phyloP scores from a whole-genome alignment of 2,329 filamentous ascomycete species.

The Epichloe sibirici region DNA sequence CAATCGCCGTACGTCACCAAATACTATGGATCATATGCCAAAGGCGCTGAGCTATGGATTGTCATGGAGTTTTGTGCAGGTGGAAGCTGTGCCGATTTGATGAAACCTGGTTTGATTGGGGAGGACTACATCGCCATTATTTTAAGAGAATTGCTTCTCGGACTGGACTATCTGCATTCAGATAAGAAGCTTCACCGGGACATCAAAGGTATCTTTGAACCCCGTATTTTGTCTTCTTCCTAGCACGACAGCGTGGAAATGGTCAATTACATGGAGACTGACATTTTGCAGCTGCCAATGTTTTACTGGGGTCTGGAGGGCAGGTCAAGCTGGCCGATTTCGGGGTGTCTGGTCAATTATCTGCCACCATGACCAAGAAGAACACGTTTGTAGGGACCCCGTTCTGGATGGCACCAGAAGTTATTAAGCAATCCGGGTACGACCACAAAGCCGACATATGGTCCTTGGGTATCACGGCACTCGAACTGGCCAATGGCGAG shows the following conservation, averaged over 20 bases:
- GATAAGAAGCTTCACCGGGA: conserved; percentile 96
- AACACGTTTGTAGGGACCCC: conserved; percentile 97
- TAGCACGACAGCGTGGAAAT: not conserved
- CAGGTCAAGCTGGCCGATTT: conserved; percentile 98
- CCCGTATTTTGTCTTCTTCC: not conserved
- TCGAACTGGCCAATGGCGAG: conserved; percentile 84
- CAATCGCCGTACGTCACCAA: conserved; percentile 95
- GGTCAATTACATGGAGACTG: not conserved
- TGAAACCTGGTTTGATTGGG: conserved; percentile 83
- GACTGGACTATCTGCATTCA: conserved; percentile 82
- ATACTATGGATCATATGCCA: conserved; percentile 94
- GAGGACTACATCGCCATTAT: conserved; percentile 98
- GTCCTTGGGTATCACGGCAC: conserved; percentile 88
- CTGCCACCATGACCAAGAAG: conserved; percentile 98
- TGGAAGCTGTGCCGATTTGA: conserved; percentile 87
- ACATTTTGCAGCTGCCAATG: conserved; percentile 62
- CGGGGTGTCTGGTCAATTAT: conserved; percentile 89
- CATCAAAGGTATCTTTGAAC: conserved; percentile 61
- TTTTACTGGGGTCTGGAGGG: conserved; percentile 76
- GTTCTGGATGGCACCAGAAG: conserved; percentile 99
- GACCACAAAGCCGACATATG: conserved; percentile 97
- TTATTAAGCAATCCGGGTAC: conserved; percentile 96
- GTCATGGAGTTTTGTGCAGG: conserved; percentile 99
- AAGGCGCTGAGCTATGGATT: conserved; percentile 95
- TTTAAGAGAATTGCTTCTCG: conserved; percentile 74